Evolutionary conservation across 805 yeast species (phyloP).

Genomic region (Kurtzmaniella cleridarum): DNA sequence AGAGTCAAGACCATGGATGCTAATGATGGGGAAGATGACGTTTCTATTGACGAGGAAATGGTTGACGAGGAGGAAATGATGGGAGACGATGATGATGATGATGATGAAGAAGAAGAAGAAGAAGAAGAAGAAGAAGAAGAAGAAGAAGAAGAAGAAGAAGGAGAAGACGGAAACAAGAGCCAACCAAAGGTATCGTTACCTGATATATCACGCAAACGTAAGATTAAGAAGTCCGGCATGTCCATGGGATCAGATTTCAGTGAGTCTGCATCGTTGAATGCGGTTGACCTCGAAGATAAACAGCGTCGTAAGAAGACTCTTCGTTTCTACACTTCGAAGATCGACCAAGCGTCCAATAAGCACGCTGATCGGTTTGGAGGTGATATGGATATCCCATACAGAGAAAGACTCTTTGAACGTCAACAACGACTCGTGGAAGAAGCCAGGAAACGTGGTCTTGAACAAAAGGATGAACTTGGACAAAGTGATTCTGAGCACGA

Average conservation of each 20-base stretch:
- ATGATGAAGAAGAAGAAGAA: constrained; percentile 18
- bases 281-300: constrained; percentile 83
- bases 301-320: constrained; percentile 71
- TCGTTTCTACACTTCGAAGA: constrained; percentile 94
- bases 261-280: constrained; percentile 66
- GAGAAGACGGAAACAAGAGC: constrained; percentile 15
- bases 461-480: constrained; percentile 43
- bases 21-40: background rate
- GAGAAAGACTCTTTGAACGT: constrained; percentile 84
- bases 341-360: constrained; percentile 75
- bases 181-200: constrained; percentile 27
- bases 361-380: constrained; percentile 50
- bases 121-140: constrained; percentile 11
- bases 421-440: constrained; percentile 83
- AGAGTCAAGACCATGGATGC: background rate
- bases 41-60: constrained; percentile 1
- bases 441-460: constrained; percentile 76
- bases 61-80: constrained; percentile 5
- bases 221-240: constrained; percentile 32
- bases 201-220: constrained; percentile 50
- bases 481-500: constrained; percentile 42
- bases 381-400: constrained; percentile 87
- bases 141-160: constrained; percentile 9
- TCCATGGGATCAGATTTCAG: constrained; percentile 45
- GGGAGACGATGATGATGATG: constrained; percentile 11